phyloP scores from a whole-genome alignment of 768 basidiomycete species.

The Pisolithus marmoratus region DNA sequence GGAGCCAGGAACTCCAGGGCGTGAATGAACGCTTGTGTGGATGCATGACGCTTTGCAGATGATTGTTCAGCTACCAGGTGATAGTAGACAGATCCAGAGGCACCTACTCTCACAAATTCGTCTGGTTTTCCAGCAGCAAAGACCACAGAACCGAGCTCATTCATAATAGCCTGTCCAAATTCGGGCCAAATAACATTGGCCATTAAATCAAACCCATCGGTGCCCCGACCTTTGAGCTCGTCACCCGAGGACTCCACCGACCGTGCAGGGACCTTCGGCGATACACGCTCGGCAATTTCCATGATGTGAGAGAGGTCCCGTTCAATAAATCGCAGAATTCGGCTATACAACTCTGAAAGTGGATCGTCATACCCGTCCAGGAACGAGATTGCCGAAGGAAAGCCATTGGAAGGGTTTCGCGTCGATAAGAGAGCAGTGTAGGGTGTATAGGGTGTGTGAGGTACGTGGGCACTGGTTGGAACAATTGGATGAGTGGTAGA shows the following conservation, averaged over 20 bases:
- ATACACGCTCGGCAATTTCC: slow-evolving; percentile 67
- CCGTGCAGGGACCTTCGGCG: slow-evolving; percentile 40
- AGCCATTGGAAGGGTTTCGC: slow-evolving; percentile 33
- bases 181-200: slow-evolving; percentile 88
- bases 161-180: slow-evolving; percentile 71
- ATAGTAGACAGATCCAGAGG: not conserved
- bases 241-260: slow-evolving; percentile 6
- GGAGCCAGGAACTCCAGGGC: slow-evolving; percentile 82
- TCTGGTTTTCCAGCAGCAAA: slow-evolving; percentile 92
- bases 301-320: slow-evolving; percentile 70
- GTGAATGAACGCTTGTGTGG: slow-evolving; percentile 75
- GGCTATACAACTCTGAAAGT: slow-evolving; percentile 74
- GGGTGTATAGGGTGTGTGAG: slow-evolving; percentile 50
- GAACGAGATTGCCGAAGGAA: slow-evolving; percentile 39
- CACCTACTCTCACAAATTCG: slow-evolving; percentile 77
- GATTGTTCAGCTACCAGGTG: slow-evolving; percentile 1
- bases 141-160: slow-evolving; percentile 74
- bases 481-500: slow-evolving; percentile 6
- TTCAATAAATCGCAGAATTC: slow-evolving; percentile 74
- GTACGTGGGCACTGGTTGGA: slow-evolving; percentile 32
- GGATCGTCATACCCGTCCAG: slow-evolving; percentile 64
- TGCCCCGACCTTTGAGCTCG: slow-evolving; percentile 5
- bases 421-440: slow-evolving; percentile 43
- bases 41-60: slow-evolving; percentile 66
- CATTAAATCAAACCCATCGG: slow-evolving; percentile 72